phyloP scores from a whole-genome alignment of 495 filamentous ascomycete genomes.

The Penicillium canescens region DNA sequence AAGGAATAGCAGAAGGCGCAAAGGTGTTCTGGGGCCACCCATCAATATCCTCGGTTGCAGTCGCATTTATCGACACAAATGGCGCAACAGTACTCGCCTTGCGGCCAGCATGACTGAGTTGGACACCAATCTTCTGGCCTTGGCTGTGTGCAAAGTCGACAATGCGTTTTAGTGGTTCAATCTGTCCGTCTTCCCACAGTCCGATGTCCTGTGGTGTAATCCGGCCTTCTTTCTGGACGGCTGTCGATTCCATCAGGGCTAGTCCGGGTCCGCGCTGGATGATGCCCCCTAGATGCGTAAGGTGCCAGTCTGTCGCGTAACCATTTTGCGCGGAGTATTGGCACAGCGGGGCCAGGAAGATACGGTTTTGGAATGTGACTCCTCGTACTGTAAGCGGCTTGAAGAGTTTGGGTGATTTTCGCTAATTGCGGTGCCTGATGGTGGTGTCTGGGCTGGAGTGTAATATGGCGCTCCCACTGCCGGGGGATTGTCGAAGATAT shows the following conservation, averaged over 20 bases:
- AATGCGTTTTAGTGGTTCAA: slow-evolving; percentile 55
- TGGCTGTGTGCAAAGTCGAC: slow-evolving; percentile 69
- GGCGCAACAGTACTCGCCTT: slow-evolving; percentile 70
- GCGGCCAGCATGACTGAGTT: slow-evolving; percentile 71
- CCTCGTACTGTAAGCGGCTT: slow-evolving; percentile 59
- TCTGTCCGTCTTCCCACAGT: slow-evolving; percentile 68
- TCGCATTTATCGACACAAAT: slow-evolving; percentile 31
- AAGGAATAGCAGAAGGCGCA: slow-evolving; percentile 52
- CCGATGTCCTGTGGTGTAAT: slow-evolving; percentile 71
- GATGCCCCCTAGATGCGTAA: slow-evolving; percentile 54
- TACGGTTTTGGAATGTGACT: slow-evolving; percentile 61
- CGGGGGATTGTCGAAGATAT: no score
- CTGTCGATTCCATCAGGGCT: slow-evolving; percentile 68
- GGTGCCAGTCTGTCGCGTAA: slow-evolving; percentile 59
- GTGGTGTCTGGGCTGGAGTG: slow-evolving; percentile 57
- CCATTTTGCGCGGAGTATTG: slow-evolving; percentile 64
- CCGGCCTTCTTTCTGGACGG: slow-evolving; percentile 62
- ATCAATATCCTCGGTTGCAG: slow-evolving; percentile 53
- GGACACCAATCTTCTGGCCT: slow-evolving; percentile 62
- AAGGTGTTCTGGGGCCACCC: slow-evolving; percentile 63
- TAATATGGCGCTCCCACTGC: slow-evolving; percentile 38
- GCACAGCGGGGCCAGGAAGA: slow-evolving; percentile 59
- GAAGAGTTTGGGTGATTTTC: slow-evolving; percentile 55
- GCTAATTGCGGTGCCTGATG: slow-evolving; percentile 52
- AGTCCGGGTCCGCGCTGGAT: slow-evolving; percentile 60